Percentiles rank a stretch among this genome's conserved stretches.
These are phyloP conservation scores for Auxenochlorella protothecoides DNA, from an alignment of 139 green algal genomes.

Conservation along the genomic window DNA sequence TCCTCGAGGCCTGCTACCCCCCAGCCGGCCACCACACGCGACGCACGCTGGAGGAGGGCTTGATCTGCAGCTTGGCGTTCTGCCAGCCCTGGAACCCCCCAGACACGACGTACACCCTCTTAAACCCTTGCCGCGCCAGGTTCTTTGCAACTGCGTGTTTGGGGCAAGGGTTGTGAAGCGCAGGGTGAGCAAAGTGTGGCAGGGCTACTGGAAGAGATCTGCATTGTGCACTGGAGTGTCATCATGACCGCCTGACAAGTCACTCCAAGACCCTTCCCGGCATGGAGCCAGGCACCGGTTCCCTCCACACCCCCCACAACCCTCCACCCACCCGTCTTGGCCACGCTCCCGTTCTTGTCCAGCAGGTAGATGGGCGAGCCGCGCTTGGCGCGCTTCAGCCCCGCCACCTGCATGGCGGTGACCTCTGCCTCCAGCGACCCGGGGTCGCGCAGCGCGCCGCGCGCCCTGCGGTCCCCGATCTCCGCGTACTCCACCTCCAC, in stretches of 20 bases:
- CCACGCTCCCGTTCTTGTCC: slow-evolving; percentile 53
- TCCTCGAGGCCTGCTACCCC: no score
- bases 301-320: no score
- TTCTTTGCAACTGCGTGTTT: slow-evolving; percentile 43
- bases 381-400: slow-evolving; percentile 55
- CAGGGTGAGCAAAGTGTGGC: no score
- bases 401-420: slow-evolving; percentile 64
- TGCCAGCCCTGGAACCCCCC: slow-evolving; percentile 65
- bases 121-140: slow-evolving; percentile 55
- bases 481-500: slow-evolving; percentile 70
- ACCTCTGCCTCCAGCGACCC: slow-evolving; percentile 34
- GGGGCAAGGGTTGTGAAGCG: no score
- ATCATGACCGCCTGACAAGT: no score
- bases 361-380: slow-evolving; percentile 60
- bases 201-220: no score
- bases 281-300: no score
- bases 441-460: slow-evolving; percentile 51
- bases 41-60: slow-evolving; percentile 24
- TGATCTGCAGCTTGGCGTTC: slow-evolving; percentile 68
- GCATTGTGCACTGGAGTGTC: no score
- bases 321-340: slow-evolving; percentile 22
- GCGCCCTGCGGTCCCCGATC: slow-evolving; percentile 55
- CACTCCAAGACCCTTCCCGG: no score
- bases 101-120: slow-evolving; percentile 40
- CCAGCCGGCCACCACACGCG: no score